Base-by-base conservation (phyloP, 495 filamentous ascomycete species). In the Aspergillus baeticus region DNA sequence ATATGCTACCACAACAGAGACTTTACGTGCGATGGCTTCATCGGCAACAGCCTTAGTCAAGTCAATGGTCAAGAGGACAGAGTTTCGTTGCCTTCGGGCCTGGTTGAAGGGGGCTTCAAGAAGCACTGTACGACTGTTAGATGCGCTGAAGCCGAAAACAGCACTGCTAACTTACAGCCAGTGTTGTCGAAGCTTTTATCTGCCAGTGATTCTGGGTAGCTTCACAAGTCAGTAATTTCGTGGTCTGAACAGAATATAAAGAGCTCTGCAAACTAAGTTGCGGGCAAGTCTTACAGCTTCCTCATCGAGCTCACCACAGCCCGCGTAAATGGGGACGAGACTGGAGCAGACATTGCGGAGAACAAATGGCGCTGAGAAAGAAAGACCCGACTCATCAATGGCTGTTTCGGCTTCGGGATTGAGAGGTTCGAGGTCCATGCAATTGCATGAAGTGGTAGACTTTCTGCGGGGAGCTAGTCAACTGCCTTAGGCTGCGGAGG, bases 121-220 rank as follows among this genome's bases (percentile, higher is more conserved):
- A 42, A 92, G 83, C 21, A 92, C 88, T 90, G 39, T 7, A 10
- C 2, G 22, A 47, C 1, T 15, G 22, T 64, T 47, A 64, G 58
- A 17, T 31, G 22, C 18, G 2, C 15, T 42, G 21, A 22, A 42
- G 11, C 22, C 37, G 17, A 15, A 8, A 42, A 14, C 23, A 18
- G 33, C 5, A n/a, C 11, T 10, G n/a, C 13, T 29, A 33, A 62
- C 87, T 66, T 72, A 91, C 89, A 70, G 57, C 91, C 91, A 37
- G 90, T 97, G 60, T 98, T 98, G 67, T 98, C 94, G 77, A 89
- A 98, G 70, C 87, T 86, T 63, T 87, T 87, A 63, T 97, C 92
- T 10, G 94, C 93, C 43, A 98, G 78, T 37, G 84, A 84, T 71
- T 92, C 87, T 0, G 94, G 94, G 69, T 96, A 98, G 36, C 91